Conservation (phyloP, 1,284 basidiomycete species). For the Malassezia psittaci region DNA sequence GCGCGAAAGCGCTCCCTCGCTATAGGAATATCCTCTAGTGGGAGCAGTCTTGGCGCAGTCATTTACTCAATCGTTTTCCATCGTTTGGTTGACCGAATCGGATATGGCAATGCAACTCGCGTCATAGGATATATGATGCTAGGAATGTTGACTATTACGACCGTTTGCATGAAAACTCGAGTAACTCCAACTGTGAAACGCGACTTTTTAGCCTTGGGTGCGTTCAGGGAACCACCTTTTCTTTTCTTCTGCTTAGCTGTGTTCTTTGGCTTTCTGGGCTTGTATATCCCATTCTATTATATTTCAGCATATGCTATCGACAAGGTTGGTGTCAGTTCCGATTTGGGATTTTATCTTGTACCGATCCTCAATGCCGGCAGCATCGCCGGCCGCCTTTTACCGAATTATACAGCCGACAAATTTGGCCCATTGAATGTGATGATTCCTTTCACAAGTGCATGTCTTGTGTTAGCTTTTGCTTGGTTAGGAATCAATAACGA, state of each 20-base stretch:
- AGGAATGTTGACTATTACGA: background rate
- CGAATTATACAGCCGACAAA: slow-evolving; percentile 44
- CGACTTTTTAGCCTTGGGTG: background rate
- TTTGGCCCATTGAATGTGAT: slow-evolving; percentile 47
- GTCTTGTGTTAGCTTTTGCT: slow-evolving; percentile 30
- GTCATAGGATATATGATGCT: slow-evolving; percentile 18
- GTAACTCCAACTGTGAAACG: background rate
- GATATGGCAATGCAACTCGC: slow-evolving; percentile 17
- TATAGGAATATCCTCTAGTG: slow-evolving; percentile 11
- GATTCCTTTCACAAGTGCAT: slow-evolving; percentile 33
- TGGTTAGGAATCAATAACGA: slow-evolving; percentile 9
- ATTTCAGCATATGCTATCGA: slow-evolving; percentile 7
- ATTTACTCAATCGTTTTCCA: slow-evolving; percentile 19
- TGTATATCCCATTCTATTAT: slow-evolving; percentile 30
- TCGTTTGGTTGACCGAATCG: slow-evolving; percentile 7
- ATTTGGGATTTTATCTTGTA: slow-evolving; percentile 21
- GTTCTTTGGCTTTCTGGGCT: slow-evolving; percentile 24
- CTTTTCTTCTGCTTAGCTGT: slow-evolving; percentile 21
- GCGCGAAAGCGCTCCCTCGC: slow-evolving; percentile 1
- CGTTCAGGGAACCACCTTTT: slow-evolving; percentile 23
- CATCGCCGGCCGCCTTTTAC: slow-evolving; percentile 43
- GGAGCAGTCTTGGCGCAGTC: slow-evolving; percentile 20
- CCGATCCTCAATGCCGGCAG: slow-evolving; percentile 32
- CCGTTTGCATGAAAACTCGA: slow-evolving; percentile 1
- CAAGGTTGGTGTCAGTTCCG: background rate